Conservation (phyloP, 495 filamentous ascomycete genomes). For the Aspergillus cavernicola region DNA sequence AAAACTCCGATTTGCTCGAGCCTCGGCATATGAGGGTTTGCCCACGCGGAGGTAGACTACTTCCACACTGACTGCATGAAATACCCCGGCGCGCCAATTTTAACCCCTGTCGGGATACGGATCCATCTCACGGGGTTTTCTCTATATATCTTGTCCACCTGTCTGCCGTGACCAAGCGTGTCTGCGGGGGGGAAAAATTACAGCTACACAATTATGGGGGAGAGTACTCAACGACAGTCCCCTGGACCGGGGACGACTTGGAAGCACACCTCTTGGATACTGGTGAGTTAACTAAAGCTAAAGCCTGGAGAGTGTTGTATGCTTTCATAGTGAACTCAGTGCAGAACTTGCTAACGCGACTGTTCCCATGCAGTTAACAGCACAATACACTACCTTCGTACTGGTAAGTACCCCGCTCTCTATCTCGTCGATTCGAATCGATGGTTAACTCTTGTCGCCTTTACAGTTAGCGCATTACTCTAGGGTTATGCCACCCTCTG, state of each 20-base stretch:
- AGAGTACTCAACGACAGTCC: conserved; percentile 32
- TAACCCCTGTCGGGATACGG: neutral
- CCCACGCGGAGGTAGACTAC: conserved; percentile 4
- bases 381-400: conserved; percentile 39
- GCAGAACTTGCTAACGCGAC: conserved; percentile 22
- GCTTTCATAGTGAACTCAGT: too few relatives aligned
- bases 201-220: conserved; percentile 30
- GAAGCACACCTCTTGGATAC: conserved; percentile 74
- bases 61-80: conserved; percentile 13
- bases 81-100: conserved; percentile 9
- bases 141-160: neutral
- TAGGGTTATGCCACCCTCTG: conserved; percentile 77
- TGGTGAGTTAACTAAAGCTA: conserved; percentile 49
- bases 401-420: conserved; percentile 30
- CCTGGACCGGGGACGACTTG: conserved; percentile 61
- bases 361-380: conserved; percentile 30
- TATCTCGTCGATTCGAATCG: neutral
- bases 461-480: conserved; percentile 85
- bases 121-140: neutral
- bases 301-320: neutral
- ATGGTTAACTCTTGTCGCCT: conserved; percentile 15
- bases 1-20: too few relatives aligned
- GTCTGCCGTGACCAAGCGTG: neutral
- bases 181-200: neutral
- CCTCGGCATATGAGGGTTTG: neutral